phyloP scores from a whole-genome alignment of 2,329 filamentous ascomycete species.

The Periconia macrospinosa region DNA sequence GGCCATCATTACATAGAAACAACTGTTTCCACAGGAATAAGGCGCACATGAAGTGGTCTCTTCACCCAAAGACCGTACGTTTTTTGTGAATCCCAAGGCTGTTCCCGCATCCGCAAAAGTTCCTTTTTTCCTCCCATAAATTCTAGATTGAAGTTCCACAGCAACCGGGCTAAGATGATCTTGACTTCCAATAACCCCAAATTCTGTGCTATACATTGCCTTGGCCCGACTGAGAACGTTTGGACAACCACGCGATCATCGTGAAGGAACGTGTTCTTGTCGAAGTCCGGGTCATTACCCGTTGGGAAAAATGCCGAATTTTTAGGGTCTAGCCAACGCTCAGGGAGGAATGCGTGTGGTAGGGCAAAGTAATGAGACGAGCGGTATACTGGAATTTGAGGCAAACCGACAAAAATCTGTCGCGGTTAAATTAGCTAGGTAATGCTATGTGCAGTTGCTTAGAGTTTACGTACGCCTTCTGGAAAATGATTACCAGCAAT shows the following conservation, averaged over 20 bases:
- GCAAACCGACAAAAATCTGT: conserved; percentile 23
- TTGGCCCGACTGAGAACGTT: too few relatives aligned
- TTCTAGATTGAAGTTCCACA: conserved; percentile 44
- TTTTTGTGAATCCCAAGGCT: conserved; percentile 7
- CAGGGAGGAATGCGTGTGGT: conserved; percentile 34
- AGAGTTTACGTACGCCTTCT: too few relatives aligned
- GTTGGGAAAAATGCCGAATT: conserved; percentile 18
- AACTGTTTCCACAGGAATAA: too few relatives aligned
- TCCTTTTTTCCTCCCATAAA: conserved; percentile 5
- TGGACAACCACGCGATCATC: conserved; percentile 12
- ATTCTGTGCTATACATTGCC: too few relatives aligned
- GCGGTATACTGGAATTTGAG: conserved; percentile 28
- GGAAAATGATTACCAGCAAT: conserved; percentile 2
- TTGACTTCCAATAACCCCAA: too few relatives aligned
- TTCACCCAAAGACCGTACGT: conserved; percentile 29
- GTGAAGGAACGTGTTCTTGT: conserved; percentile 36
- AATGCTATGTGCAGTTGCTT: too few relatives aligned
- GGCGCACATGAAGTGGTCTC: conserved; percentile 1
- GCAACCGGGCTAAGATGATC: conserved; percentile 10
- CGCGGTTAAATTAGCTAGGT: conserved; percentile 1
- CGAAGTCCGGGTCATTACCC: conserved; percentile 23
- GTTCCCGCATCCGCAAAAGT: conserved; percentile 22
- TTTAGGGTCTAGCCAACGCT: conserved; percentile 31
- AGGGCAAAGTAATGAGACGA: conserved; percentile 27
- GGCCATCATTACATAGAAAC: too few relatives aligned